Base-by-base conservation (phyloP, 176 grass and related monocot genomes). In the Carex littledalei region DNA sequence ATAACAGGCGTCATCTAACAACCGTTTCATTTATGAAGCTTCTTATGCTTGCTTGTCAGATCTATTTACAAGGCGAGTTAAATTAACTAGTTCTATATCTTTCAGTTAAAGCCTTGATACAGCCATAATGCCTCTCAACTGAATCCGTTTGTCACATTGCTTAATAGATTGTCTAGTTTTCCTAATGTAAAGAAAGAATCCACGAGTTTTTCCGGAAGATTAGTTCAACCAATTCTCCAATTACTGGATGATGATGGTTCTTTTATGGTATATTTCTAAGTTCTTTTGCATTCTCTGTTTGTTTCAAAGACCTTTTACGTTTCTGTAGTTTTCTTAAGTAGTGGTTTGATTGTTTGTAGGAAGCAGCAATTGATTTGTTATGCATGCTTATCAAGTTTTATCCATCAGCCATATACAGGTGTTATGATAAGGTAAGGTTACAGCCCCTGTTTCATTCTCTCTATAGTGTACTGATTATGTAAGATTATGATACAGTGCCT, bases 141-240 rank as follows among this genome's bases (percentile, higher is more conserved):
- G 45, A 73, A 84, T 21, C 58, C 14, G 66, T 88, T 82, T 3
- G 43, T 87, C 87, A 57, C 82, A 54, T 21, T 78, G 50, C 22
- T 78, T 55, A 31, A 45, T 86, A 98, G 93, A 83, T 81, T 90
- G 56, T 82, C 89, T 22, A 86, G 57, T 74, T 92, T 93, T 85
- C 68, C 84, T 32, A 90, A 86, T 66, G 91, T 98, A 56, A 98
- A 98, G 91, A 98, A 98, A 87, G 93, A 95, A 70, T 86, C 85
- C 43, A 92, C 91, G 77, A 88, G 86, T 65, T 92, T 95, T 86
- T 88, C 95, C 84, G 88, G 91, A 67, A 94, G 91, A 85, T 49
- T 95, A 90, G 77, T 98, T 17, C 92, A 86, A 86, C 86, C 85
- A 45, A 69, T 87, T 68, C 56, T 95, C 43, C 82, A 86, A 18